These are phyloP conservation scores for Ustilago bromivora DNA, from an alignment of 1,284 basidiomycete genomes.

Conservation along the genomic window DNA sequence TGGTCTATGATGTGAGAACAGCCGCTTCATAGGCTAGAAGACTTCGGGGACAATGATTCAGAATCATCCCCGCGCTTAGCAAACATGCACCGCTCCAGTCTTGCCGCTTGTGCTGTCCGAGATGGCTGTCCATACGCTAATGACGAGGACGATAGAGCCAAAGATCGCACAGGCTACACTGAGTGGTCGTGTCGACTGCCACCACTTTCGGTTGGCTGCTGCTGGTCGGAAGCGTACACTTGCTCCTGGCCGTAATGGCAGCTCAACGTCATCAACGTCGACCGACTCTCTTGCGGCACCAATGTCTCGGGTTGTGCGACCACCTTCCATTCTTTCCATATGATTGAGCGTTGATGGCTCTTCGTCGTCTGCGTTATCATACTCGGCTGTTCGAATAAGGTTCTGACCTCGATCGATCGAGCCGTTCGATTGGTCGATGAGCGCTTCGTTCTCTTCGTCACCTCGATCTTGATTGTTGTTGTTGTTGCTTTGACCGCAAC, in stretches of 20 bases:
- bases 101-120: constrained; percentile 46
- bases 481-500: background rate
- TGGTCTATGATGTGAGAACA: background rate
- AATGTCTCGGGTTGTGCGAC: constrained; percentile 8
- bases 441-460: constrained; percentile 22
- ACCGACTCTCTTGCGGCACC: constrained; percentile 28
- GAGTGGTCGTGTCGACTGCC: constrained; percentile 64
- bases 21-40: background rate
- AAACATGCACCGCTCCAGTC: constrained; percentile 51
- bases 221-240: constrained; percentile 47
- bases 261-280: constrained; percentile 61
- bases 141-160: constrained; percentile 62
- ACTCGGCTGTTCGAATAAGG: constrained; percentile 33
- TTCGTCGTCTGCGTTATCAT: constrained; percentile 42
- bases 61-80: constrained; percentile 13
- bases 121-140: constrained; percentile 57
- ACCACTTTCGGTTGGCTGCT: constrained; percentile 61
- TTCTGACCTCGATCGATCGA: constrained; percentile 23
- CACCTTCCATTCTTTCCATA: constrained; percentile 47
- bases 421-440: constrained; percentile 36
- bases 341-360: constrained; percentile 29
- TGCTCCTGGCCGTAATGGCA: constrained; percentile 66
- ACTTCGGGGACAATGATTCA: background rate
- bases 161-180: constrained; percentile 65
- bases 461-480: constrained; percentile 7